A percentile compares a stretch with the other conserved stretches of the same genome.
These are phyloP conservation scores for Xylariaceae sp. DNA, from an alignment of 2,329 filamentous ascomycete genomes.

Conservation along the genomic window DNA sequence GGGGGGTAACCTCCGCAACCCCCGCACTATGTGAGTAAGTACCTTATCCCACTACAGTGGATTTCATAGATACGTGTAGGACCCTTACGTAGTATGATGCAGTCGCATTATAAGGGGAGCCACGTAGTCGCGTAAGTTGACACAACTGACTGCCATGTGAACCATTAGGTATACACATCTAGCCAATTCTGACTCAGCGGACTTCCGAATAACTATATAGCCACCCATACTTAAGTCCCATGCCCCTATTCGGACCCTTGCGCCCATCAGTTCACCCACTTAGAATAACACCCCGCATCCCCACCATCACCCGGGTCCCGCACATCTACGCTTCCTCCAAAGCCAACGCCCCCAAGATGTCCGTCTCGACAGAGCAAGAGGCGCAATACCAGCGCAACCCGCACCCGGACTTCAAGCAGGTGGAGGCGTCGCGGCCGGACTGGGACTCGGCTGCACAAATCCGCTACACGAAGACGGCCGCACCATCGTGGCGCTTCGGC, in stretches of 20 bases:
- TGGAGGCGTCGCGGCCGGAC: slow-evolving; percentile 66
- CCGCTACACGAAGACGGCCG: slow-evolving; percentile 63
- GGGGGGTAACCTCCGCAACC: too few species aligned
- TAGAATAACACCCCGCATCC: neutral
- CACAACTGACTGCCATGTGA: too few species aligned
- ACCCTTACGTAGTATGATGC: too few species aligned
- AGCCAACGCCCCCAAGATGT: slow-evolving; percentile 24
- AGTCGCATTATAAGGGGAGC: too few species aligned
- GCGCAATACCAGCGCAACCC: slow-evolving; percentile 61
- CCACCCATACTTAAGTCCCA: neutral
- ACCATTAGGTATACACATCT: too few species aligned
- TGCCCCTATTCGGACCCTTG: neutral
- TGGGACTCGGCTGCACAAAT: slow-evolving; percentile 56
- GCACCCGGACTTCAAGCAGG: slow-evolving; percentile 74
- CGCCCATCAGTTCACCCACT: neutral
- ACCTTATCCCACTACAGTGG: too few species aligned
- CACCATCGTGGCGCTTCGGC: slow-evolving; percentile 68
- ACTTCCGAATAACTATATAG: neutral
- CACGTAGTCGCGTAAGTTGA: too few species aligned
- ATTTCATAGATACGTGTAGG: too few species aligned
- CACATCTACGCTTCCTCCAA: neutral
- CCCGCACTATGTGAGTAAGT: too few species aligned
- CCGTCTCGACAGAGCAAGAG: slow-evolving; percentile 30
- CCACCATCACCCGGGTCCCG: neutral
- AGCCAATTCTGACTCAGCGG: too few species aligned